These are phyloP conservation scores for Colletotrichum magnum DNA, from an alignment of 2,329 filamentous ascomycete species.

Conservation along the genomic window DNA sequence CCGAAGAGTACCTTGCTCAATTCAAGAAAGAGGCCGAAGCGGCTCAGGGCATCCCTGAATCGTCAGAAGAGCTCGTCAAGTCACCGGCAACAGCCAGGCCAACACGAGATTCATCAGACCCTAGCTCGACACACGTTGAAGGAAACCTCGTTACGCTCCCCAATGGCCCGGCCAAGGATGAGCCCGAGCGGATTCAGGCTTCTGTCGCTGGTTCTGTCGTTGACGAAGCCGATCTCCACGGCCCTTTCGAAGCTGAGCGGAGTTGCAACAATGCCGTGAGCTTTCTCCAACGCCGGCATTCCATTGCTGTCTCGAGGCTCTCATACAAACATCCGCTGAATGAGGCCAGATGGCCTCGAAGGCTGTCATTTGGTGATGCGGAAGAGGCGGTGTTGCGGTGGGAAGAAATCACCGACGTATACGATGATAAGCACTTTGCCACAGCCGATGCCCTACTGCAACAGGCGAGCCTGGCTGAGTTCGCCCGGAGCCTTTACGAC, in stretches of 20 bases:
- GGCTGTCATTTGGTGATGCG: constrained; percentile 81
- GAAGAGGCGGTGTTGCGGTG: constrained; percentile 81
- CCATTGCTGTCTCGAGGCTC: constrained; percentile 57
- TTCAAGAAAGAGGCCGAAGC: constrained; percentile 39
- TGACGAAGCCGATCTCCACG: constrained; percentile 72
- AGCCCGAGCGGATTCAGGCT: constrained; percentile 42
- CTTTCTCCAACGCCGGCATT: constrained; percentile 74
- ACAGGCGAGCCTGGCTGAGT: constrained; percentile 58
- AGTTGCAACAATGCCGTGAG: constrained; percentile 59
- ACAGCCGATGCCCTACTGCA: constrained; percentile 40
- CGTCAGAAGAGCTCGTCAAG: constrained; percentile 21
- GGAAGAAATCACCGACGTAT: constrained; percentile 66
- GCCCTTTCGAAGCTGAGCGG: constrained; percentile 64
- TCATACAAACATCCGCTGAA: constrained; percentile 54
- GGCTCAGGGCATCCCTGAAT: constrained; percentile 18
- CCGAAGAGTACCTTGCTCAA: constrained; percentile 67
- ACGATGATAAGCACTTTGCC: constrained; percentile 47
- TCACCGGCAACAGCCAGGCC: neutral
- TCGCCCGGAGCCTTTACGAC: constrained; percentile 69
- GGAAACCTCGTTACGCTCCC: constrained; percentile 21
- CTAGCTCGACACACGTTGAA: constrained; percentile 27
- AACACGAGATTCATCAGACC: constrained; percentile 20
- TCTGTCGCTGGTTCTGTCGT: constrained; percentile 73
- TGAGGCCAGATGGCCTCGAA: constrained; percentile 77
- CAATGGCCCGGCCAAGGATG: constrained; percentile 29